Evolutionary conservation across 345 rosid genomes (phyloP), one percentile per base, ranked within the genome.

Genomic region (Melastoma malabathricum): DNA sequence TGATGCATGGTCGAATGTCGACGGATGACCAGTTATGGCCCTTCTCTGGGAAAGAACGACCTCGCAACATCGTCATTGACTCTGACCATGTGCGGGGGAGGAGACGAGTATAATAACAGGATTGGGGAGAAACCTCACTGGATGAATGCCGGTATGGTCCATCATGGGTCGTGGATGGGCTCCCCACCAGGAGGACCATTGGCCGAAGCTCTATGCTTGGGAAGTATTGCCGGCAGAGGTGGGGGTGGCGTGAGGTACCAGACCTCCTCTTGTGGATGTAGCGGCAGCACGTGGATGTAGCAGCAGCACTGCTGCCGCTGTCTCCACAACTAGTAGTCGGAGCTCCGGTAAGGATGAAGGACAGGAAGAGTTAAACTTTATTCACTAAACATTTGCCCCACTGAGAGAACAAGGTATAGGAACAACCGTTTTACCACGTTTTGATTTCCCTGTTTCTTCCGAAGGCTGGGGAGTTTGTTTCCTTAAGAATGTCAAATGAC

Each of bases 101-200:
- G 68, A n/a, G 68, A 63, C 16, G 63, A 44, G 52, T 61, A n/a
- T 74, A 67, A 57, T 45, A 2, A 18, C 52, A 52, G 54, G 53
- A 17, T 43, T 46, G 46, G 16, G 44, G 54, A 34, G 38, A 62
- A 67, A 50, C 70, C 69, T 15, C 75, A 72, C 43, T 74, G 77
- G 80, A 56, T 72, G 77, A 64, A 34, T 8, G 41, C 41, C 41
- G 41, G 41, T 12, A 34, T 15, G 15, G 25, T 52, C 50, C 52
- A 47, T 48, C 60, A 63, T 48, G 65, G 71, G 44, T 51, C 44
- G 22, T 70, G 77, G 68, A 62, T 68, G 72, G 51, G 60, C 50
- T 65, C 80, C 15, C 64, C 75, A 2, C 78, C 75, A 12, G 81
- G 78, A 13, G 80, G 84, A 50, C 84, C 84, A 1, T 54, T 78